phyloP scores from a whole-genome alignment of 2,329 filamentous ascomycete species.

The Aspergillus neoniger region DNA sequence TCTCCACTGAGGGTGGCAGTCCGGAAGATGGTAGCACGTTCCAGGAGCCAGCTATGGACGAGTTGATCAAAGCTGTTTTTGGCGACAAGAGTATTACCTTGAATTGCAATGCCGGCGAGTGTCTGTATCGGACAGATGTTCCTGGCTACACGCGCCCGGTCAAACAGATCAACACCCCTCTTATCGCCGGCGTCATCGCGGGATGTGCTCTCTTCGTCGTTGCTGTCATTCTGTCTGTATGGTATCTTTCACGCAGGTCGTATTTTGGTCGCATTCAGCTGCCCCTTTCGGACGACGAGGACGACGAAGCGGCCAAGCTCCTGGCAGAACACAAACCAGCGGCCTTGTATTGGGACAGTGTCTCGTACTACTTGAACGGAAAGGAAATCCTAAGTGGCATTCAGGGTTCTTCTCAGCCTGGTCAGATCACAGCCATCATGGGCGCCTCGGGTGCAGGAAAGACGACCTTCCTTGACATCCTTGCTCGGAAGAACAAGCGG shows the following conservation, averaged over 20 bases:
- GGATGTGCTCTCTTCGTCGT: slow-evolving; percentile 83
- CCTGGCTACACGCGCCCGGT: slow-evolving; percentile 86
- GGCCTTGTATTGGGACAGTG: slow-evolving; percentile 81
- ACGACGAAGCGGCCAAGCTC: slow-evolving; percentile 81
- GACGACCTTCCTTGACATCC: slow-evolving; percentile 93
- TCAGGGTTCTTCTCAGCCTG: slow-evolving; percentile 83
- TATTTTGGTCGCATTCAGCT: slow-evolving; percentile 68
- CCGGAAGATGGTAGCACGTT: slow-evolving; percentile 77
- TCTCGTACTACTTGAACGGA: slow-evolving; percentile 82
- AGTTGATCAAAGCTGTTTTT: slow-evolving; percentile 83
- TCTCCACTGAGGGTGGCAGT: slow-evolving; percentile 55
- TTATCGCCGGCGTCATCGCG: slow-evolving; percentile 93
- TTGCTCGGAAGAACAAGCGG: slow-evolving; percentile 95
- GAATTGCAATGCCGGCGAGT: slow-evolving; percentile 83
- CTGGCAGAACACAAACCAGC: slow-evolving; percentile 91
- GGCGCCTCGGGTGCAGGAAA: slow-evolving; percentile 96
- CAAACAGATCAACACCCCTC: slow-evolving; percentile 93
- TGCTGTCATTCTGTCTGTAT: slow-evolving; percentile 77
- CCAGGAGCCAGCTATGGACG: slow-evolving; percentile 88
- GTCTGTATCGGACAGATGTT: slow-evolving; percentile 87
- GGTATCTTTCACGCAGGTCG: slow-evolving; percentile 81
- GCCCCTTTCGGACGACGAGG: slow-evolving; percentile 78
- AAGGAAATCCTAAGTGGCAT: slow-evolving; percentile 81
- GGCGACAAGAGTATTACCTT: slow-evolving; percentile 88
- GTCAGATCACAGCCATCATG: slow-evolving; percentile 98